These are phyloP conservation scores for Candida nitratophila DNA, from an alignment of 805 yeast genomes.

Conservation along the genomic window DNA sequence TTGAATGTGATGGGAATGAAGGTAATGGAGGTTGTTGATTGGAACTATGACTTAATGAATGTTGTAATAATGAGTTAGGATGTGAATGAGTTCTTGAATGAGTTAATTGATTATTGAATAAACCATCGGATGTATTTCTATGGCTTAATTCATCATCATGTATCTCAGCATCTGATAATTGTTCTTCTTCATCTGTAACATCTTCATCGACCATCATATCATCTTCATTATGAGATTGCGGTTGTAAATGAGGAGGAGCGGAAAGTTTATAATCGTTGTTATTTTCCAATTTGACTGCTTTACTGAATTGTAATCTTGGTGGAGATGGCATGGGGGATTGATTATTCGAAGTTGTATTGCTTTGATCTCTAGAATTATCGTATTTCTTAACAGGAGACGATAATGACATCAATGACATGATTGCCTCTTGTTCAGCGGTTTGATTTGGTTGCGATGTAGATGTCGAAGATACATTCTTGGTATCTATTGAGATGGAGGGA, in stretches of 20 bases:
- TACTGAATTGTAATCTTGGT: background rate
- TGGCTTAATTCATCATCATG: background rate
- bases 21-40: background rate
- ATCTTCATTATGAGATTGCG: background rate
- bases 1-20: background rate
- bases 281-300: background rate
- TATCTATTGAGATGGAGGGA: background rate
- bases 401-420: slow-evolving; percentile 46
- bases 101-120: background rate
- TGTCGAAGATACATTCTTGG: background rate
- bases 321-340: slow-evolving; percentile 1
- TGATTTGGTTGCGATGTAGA: slow-evolving; percentile 2
- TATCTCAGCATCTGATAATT: background rate
- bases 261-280: background rate
- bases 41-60: background rate
- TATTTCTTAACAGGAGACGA: slow-evolving; percentile 40
- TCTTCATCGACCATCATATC: background rate
- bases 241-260: background rate
- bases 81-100: background rate
- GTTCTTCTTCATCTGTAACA: slow-evolving; percentile 3
- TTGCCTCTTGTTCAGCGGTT: slow-evolving; percentile 46
- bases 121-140: background rate
- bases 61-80: slow-evolving; percentile 1
- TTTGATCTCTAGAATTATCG: slow-evolving; percentile 11
- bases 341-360: slow-evolving; percentile 9